Evolutionary conservation across 1,284 basidiomycete genomes (phyloP).

Genomic region (Athelia psychrophila): DNA sequence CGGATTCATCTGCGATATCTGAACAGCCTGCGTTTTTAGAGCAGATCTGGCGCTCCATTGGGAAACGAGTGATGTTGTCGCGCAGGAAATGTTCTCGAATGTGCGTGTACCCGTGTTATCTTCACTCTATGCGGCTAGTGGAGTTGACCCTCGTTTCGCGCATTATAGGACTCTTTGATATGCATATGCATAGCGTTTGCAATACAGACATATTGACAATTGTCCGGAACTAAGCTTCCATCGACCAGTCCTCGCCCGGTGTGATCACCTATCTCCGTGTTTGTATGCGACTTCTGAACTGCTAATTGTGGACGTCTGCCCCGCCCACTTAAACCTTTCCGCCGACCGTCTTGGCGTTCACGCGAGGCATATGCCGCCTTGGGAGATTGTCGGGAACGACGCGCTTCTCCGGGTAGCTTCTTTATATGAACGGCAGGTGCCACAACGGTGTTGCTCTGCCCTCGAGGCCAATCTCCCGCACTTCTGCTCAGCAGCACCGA

Average conservation of each 20-base stretch:
- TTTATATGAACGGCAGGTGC: too few species aligned
- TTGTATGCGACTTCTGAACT: too few species aligned
- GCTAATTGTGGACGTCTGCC: too few species aligned
- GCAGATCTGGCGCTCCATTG: slow-evolving; percentile 71
- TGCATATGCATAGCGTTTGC: slow-evolving; percentile 76
- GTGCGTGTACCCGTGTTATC: slow-evolving; percentile 44
- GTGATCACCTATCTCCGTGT: background rate
- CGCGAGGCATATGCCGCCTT: too few species aligned
- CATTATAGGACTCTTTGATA: slow-evolving; percentile 62
- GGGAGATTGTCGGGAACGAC: too few species aligned
- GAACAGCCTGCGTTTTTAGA: slow-evolving; percentile 24
- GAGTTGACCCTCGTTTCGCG: slow-evolving; percentile 6
- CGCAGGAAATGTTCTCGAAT: slow-evolving; percentile 68
- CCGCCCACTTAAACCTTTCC: too few species aligned
- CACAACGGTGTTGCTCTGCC: too few species aligned
- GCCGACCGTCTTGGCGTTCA: too few species aligned
- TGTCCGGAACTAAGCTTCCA: background rate
- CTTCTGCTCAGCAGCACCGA: too few species aligned
- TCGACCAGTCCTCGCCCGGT: background rate
- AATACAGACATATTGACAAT: slow-evolving; percentile 47
- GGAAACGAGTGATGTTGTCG: slow-evolving; percentile 70
- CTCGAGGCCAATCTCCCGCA: too few species aligned
- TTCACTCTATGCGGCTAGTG: background rate
- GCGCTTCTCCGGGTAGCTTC: too few species aligned
- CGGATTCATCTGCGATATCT: slow-evolving; percentile 1